Conservation (phyloP, 768 basidiomycete genomes). For the Paxillus involutus region DNA sequence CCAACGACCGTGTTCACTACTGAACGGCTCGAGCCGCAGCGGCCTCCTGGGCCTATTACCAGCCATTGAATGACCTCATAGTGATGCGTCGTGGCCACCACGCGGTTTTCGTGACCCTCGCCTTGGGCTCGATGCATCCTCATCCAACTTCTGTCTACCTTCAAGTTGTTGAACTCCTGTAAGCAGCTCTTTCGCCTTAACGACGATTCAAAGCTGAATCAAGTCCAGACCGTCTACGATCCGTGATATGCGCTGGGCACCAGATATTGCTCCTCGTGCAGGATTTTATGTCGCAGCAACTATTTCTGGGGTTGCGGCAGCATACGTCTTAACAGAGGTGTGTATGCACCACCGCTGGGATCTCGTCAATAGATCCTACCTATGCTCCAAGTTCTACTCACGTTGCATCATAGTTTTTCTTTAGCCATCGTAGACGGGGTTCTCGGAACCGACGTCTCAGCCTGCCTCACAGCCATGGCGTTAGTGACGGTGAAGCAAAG, state of each 20-base stretch:
- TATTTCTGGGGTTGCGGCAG: conserved; percentile 20
- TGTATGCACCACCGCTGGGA: background rate
- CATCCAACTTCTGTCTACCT: background rate
- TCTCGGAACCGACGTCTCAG: background rate
- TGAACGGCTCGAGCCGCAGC: too few relatives aligned
- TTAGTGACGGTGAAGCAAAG: background rate
- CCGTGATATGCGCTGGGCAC: conserved; percentile 8
- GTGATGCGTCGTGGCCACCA: background rate
- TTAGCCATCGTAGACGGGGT: conserved; percentile 1
- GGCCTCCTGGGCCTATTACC: too few relatives aligned
- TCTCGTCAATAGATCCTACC: background rate
- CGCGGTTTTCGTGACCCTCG: background rate
- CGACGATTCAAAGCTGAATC: background rate
- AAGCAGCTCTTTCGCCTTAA: background rate
- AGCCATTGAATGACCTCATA: too few relatives aligned
- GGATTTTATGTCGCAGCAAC: conserved; percentile 6
- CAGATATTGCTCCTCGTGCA: conserved; percentile 9
- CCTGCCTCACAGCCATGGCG: too few relatives aligned
- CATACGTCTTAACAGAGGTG: conserved; percentile 21
- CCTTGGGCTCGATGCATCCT: background rate
- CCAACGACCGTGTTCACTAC: too few relatives aligned
- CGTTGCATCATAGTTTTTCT: conserved; percentile 9
- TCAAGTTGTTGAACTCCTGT: background rate
- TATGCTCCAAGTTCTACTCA: background rate
- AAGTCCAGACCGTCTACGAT: conserved; percentile 3